phyloP scores from a whole-genome alignment of 2,329 filamentous ascomycete genomes.

The Fusarium dimerum region DNA sequence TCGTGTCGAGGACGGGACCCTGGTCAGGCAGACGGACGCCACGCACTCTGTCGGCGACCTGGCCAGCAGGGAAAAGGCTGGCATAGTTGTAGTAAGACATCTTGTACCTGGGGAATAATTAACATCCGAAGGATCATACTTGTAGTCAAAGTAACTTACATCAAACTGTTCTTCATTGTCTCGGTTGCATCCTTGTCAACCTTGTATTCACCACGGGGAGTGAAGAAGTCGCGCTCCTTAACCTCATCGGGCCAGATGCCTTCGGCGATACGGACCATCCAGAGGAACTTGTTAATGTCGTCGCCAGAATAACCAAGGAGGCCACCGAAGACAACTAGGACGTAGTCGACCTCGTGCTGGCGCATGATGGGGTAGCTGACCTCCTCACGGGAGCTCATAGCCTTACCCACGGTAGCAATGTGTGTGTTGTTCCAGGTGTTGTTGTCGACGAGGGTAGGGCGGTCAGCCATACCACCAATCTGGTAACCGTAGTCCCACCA shows the following conservation, averaged over 20 bases:
- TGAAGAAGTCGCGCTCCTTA: constrained; percentile 96
- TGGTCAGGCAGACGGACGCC: constrained; percentile 77
- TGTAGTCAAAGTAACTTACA: constrained; percentile 60
- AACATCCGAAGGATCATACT: constrained; percentile 3
- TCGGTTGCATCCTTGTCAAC: constrained; percentile 92
- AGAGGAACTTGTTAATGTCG: constrained; percentile 99
- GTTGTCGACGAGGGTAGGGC: constrained; percentile 96
- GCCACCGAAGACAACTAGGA: constrained; percentile 95
- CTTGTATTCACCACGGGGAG: constrained; percentile 86
- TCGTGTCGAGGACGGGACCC: constrained; percentile 79
- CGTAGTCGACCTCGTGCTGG: constrained; percentile 97
- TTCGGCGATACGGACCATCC: constrained; percentile 99
- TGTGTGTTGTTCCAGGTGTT: constrained; percentile 99
- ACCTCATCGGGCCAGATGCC: constrained; percentile 99
- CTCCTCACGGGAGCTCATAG: constrained; percentile 96
- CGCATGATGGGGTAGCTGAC: constrained; percentile 98
- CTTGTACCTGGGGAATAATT: constrained; percentile 76
- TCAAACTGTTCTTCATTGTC: constrained; percentile 98
- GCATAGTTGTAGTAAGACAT: constrained; percentile 99
- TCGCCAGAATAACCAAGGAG: constrained; percentile 96
- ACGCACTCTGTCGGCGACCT: constrained; percentile 88
- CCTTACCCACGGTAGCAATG: constrained; percentile 98
- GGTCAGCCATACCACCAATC: constrained; percentile 98
- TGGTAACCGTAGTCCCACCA: constrained; percentile 99
- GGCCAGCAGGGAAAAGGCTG: constrained; percentile 84